phyloP scores from a whole-genome alignment of 1,284 basidiomycete species.

The Sphagnurus paluster region DNA sequence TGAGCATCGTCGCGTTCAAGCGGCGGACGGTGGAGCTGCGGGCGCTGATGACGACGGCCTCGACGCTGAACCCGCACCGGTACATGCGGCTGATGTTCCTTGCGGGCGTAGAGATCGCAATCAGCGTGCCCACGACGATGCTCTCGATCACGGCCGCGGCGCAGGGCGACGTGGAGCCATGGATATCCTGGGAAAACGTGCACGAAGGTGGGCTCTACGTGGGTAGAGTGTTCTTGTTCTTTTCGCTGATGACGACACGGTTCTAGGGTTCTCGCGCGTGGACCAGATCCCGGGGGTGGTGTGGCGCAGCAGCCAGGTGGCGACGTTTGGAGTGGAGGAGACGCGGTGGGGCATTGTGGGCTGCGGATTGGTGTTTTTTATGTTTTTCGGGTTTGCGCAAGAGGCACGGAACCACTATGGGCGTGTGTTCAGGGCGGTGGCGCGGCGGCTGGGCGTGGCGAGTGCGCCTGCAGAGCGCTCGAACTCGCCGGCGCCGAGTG shows the following conservation, averaged over 20 bases:
- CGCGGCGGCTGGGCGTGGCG: background rate
- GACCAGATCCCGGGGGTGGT: conserved; percentile 3
- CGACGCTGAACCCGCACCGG: conserved; percentile 37
- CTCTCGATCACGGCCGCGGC: conserved; percentile 28
- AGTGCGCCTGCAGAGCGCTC: background rate
- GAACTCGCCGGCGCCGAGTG: background rate
- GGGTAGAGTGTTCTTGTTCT: conserved; percentile 16
- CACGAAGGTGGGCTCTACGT: conserved; percentile 26
- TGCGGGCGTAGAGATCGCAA: conserved; percentile 41
- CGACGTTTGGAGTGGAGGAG: conserved; percentile 26
- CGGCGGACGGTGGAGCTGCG: conserved; percentile 17
- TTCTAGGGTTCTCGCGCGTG: conserved; percentile 15
- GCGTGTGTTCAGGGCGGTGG: background rate
- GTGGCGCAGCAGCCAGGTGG: conserved; percentile 7
- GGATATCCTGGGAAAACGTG: conserved; percentile 43
- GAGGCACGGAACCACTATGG: conserved; percentile 39
- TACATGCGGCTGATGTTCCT: conserved; percentile 59
- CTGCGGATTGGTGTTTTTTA: conserved; percentile 46
- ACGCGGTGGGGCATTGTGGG: conserved; percentile 39
- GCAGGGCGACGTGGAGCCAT: conserved; percentile 35
- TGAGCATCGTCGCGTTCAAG: conserved; percentile 41
- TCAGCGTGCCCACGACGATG: conserved; percentile 36
- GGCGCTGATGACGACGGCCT: background rate
- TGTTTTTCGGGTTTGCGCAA: conserved; percentile 45
- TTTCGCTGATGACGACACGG: background rate